Base-by-base conservation (phyloP, 2,329 filamentous ascomycete genomes). In the Domatiomyces globalis region DNA sequence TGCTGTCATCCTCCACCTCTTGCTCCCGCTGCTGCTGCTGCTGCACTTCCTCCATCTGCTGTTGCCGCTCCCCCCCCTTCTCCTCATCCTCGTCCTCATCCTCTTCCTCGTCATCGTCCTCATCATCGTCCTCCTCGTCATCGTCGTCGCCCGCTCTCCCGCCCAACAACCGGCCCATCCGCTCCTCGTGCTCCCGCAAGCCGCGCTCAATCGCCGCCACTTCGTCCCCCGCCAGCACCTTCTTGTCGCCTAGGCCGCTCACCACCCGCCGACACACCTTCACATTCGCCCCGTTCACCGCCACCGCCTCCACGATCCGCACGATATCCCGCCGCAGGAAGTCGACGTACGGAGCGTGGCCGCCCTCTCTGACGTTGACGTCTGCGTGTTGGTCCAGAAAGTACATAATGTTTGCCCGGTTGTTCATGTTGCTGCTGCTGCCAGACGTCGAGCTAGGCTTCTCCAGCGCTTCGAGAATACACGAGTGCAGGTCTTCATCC, bases 341-440 rank as follows among this genome's bases (percentile, higher is more conserved):
- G 49, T 84, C 80, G 25, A 95, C 81, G 64, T 95, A 98, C 56
- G 87, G 83, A 49, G 78, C 71, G 60, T 92, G 82, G 4, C 57
- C 56, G 56, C 81, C 79, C 58, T 87, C 85, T 58, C 81, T 84
- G 56, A 80, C 77, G 19, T 87, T 85, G 69, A 87, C 76, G 65
- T 96, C 90, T 65, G 94, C 85, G 60, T 98, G 86, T 60, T 90
- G 85, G 64, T 96, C 90, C 63, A 98, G 84, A 69, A 98, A 98
- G 70, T 94, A 98, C 85, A 98, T 94, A 67, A 98, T 96, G 66
- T 98, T 98, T 53, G 92, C 94, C 54, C 90, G 79, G 49, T 84
- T 94, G 69, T 98, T 98, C 85, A 98, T 94, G 59, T 86, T 90
- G 60, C 87, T 94, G 17, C 56, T 53, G 17, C 79, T 39, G 33